A percentile compares a stretch with the other conserved stretches of the same genome.
phyloP scores from a whole-genome alignment of 805 yeast genomes.

The Torulaspora delbrueckii region DNA sequence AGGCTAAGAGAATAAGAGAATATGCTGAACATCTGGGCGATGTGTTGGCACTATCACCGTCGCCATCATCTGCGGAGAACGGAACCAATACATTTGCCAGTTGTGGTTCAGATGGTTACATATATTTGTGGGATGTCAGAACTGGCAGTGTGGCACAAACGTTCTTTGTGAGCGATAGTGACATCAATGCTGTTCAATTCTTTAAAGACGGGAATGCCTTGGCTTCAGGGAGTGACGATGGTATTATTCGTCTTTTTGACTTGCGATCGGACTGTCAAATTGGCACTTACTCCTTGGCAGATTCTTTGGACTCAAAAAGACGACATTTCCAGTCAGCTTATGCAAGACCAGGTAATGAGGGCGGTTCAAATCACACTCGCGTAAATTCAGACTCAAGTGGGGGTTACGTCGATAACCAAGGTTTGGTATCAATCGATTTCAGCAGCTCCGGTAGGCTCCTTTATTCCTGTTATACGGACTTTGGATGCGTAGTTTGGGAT shows the following conservation, averaged over 20 bases:
- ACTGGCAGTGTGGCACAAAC: slow-evolving; percentile 45
- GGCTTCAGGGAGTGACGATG: slow-evolving; percentile 76
- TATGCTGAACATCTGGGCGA: slow-evolving; percentile 70
- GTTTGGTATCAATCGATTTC: slow-evolving; percentile 67
- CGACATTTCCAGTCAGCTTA: slow-evolving; percentile 17
- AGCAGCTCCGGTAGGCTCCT: slow-evolving; percentile 69
- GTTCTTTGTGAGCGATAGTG: slow-evolving; percentile 54
- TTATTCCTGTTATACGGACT: slow-evolving; percentile 71
- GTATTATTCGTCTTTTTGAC: slow-evolving; percentile 64
- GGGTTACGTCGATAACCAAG: slow-evolving; percentile 50
- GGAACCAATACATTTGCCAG: slow-evolving; percentile 44
- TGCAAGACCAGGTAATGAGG: slow-evolving; percentile 24
- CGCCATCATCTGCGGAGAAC: slow-evolving; percentile 21
- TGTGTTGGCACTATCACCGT: slow-evolving; percentile 47
- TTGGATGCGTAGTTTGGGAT: slow-evolving; percentile 77
- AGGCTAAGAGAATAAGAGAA: slow-evolving; percentile 48
- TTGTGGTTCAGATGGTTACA: slow-evolving; percentile 65
- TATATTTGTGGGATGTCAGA: slow-evolving; percentile 62
- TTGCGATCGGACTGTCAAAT: slow-evolving; percentile 70
- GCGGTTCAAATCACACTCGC: slow-evolving; percentile 21
- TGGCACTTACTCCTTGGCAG: slow-evolving; percentile 40
- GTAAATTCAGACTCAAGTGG: slow-evolving; percentile 14
- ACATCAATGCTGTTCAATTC: slow-evolving; percentile 56
- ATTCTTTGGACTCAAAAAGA: slow-evolving; percentile 15
- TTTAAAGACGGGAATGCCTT: slow-evolving; percentile 70